Evolutionary conservation across 352 stramenopile genomes (phyloP), one percentile per base, ranked within the genome.

Genomic region (Halophytophthora batemanensis): DNA sequence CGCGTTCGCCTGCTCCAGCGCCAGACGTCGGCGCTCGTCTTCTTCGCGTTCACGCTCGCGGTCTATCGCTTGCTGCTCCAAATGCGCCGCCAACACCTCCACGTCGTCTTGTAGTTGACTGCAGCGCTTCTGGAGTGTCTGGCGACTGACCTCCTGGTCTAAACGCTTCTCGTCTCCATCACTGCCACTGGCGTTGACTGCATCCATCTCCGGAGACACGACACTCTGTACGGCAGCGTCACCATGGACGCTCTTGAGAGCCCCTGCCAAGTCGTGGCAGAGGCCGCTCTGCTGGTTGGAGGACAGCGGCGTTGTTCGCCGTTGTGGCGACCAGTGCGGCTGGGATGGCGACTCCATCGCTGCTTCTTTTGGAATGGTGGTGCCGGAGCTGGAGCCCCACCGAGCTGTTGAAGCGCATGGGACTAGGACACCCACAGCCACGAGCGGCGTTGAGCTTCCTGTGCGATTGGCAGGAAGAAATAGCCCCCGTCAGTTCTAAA

Each of bases 101-200:
- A 88, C 43, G 49, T 88, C 74, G 39, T 75, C 62, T 51, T 76
- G 65, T 2, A 88, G 68, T 53, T 86, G 71, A n/a, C 53, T 44
- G 41, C 51, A 69, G 3, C 59, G 61, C 45, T 50, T 38, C 34
- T 17, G 13, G 13, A 57, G 59, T 38, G 40, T 45, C 13, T 45
- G 57, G 28, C 44, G 39, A 17, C 35, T 61, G 35, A 53, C 43
- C 41, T 59, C 46, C 15, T 51, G 34, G n/a, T 55, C 19, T 10
- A 66, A 56, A 6, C 40, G 47, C 2, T 61, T 42, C 14, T 59
- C 45, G 11, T 57, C 23, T 11, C 64, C 56, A 10, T 56, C 41
- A 10, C 62, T 37, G 28, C 23, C 47, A 31, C 62, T 43, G 18
- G 56, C 46, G 6, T 39, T 22, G 21, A 38, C 61, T n/a, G 31